Evolutionary conservation across 495 filamentous ascomycete species (phyloP).

Genomic region (Beverwykella pulmonaria): DNA sequence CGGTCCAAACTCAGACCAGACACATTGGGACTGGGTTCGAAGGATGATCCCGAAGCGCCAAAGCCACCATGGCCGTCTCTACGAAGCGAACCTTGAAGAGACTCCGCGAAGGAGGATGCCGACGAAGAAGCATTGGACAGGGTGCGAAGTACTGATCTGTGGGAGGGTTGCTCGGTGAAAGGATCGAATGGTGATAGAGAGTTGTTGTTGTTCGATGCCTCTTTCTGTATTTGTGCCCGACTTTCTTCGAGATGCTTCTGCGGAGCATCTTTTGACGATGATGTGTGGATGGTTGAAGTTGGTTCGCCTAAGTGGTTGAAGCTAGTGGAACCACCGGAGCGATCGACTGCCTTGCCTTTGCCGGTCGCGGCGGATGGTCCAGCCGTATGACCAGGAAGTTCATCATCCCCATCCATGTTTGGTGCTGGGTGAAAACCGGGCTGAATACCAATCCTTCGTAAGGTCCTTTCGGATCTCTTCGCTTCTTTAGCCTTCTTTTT

Average conservation of each 20-base stretch:
- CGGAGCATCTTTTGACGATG: constrained; percentile 37
- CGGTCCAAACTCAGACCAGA: constrained; percentile 46
- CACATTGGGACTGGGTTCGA: constrained; percentile 45
- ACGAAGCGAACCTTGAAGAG: constrained; percentile 57
- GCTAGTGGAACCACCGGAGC: constrained; percentile 44
- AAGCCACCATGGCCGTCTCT: constrained; percentile 40
- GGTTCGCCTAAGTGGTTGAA: constrained; percentile 44
- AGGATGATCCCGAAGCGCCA: constrained; percentile 47
- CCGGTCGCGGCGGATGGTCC: constrained; percentile 42
- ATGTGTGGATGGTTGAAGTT: constrained; percentile 41
- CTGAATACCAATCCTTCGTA: constrained; percentile 62
- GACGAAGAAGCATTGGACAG: constrained; percentile 83
- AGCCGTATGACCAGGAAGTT: not conserved
- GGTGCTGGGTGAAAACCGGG: constrained; percentile 31
- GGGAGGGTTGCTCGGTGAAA: constrained; percentile 49
- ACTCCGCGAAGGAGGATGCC: constrained; percentile 72
- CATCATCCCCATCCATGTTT: constrained; percentile 16
- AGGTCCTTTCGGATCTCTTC: constrained; percentile 66
- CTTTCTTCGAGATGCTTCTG: constrained; percentile 44
- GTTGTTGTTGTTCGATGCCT: constrained; percentile 10
- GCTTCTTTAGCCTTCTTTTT: constrained; percentile 78
- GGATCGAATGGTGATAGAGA: constrained; percentile 36
- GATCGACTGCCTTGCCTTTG: constrained; percentile 85
- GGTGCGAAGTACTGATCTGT: constrained; percentile 69
- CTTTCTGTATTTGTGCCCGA: constrained; percentile 43